phyloP scores from a whole-genome alignment of 768 basidiomycete genomes.

The Candolleomyces eurysporus region DNA sequence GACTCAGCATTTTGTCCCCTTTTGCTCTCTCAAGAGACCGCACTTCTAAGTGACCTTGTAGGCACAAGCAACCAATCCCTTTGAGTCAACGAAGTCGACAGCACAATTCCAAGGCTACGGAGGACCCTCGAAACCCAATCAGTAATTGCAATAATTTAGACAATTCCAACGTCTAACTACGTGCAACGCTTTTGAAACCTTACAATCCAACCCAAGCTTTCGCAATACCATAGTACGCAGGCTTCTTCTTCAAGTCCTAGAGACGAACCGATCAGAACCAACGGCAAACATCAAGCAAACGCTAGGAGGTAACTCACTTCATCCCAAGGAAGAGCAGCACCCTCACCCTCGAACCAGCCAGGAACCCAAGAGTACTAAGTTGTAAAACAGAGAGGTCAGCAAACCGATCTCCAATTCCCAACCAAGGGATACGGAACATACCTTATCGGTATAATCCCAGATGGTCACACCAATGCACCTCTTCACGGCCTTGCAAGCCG shows the following conservation, averaged over 20 bases:
- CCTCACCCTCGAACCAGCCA: conserved; percentile 33
- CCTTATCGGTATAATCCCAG: conserved; percentile 45
- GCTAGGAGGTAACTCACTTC: conserved; percentile 18
- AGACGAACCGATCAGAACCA: conserved; percentile 15
- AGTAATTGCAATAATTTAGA: too few relatives aligned
- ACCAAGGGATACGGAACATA: conserved; percentile 1
- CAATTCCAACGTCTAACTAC: too few relatives aligned
- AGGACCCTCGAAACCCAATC: too few relatives aligned
- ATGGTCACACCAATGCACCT: conserved; percentile 42
- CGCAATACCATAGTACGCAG: conserved; percentile 17
- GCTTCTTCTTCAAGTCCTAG: conserved; percentile 17
- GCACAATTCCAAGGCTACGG: too few relatives aligned
- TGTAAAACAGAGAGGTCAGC: not conserved
- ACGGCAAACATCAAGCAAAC: conserved; percentile 21
- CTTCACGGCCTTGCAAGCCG: conserved; percentile 45
- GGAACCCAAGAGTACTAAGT: conserved; percentile 40
- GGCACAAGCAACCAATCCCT: too few relatives aligned
- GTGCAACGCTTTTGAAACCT: too few relatives aligned
- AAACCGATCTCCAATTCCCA: not conserved
- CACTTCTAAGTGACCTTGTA: too few relatives aligned
- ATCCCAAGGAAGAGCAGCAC: conserved; percentile 39
- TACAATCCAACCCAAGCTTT: not conserved
- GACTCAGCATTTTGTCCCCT: too few relatives aligned
- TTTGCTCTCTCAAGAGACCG: too few relatives aligned
- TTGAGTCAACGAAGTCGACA: too few relatives aligned